Conservation (phyloP, 192 early-diverging fungal species). For the Polychytrium aggregatum region DNA sequence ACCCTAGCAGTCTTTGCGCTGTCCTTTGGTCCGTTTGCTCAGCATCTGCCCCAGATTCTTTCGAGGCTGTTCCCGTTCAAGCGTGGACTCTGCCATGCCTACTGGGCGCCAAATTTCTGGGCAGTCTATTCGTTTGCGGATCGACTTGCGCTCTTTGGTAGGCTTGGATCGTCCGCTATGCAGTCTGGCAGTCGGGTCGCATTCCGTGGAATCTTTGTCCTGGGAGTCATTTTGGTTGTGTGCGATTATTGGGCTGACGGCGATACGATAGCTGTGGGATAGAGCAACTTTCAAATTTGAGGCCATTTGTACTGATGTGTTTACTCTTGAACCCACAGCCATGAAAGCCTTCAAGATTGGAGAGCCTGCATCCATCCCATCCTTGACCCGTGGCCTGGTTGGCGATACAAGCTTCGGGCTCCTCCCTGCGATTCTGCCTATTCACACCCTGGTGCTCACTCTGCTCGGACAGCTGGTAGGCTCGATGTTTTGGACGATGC, state of each 20-base stretch:
- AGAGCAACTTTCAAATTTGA: no score
- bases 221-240: no score
- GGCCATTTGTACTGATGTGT: no score
- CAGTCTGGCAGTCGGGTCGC: no score
- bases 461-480: conserved; percentile 55
- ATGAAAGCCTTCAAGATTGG: no score
- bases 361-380: no score
- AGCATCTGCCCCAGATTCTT: conserved; percentile 66
- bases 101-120: conserved; percentile 98
- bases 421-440: conserved; percentile 59
- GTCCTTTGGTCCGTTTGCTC: conserved; percentile 75
- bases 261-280: conserved; percentile 4
- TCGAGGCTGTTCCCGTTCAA: conserved; percentile 89
- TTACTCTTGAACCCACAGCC: no score
- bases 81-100: conserved; percentile 91
- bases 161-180: no score
- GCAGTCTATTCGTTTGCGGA: conserved; percentile 79
- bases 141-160: no score
- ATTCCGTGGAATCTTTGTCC: no score
- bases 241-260: no score
- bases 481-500: no score
- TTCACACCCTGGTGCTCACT: conserved; percentile 63
- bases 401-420: conserved; percentile 78
- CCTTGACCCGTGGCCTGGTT: conserved; percentile 81
- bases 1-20: conserved; percentile 60